A percentile compares a stretch with the other conserved stretches of the same genome.
Conservation (phyloP, 805 yeast genomes). For the Kodamaea leandrae region DNA sequence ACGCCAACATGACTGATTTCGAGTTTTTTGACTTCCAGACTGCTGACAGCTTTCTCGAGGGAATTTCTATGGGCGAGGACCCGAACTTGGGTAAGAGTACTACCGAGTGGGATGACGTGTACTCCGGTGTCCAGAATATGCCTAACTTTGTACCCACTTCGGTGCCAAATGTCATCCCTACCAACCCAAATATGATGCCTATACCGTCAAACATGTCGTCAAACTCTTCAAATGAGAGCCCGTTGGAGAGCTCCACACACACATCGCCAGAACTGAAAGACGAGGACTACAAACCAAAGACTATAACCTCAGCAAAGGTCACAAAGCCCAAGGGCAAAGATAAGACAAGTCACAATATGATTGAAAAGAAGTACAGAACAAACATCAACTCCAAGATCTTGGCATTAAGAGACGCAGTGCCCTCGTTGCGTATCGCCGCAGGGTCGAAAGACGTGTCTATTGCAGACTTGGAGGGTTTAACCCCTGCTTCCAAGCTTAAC, state of each 20-base stretch:
- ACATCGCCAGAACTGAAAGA: slow-evolving; percentile 22
- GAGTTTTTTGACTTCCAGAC: slow-evolving; percentile 24
- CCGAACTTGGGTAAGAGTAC: slow-evolving; percentile 14
- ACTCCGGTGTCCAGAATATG: slow-evolving; percentile 1
- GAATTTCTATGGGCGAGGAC: slow-evolving; percentile 22
- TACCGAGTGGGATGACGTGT: slow-evolving; percentile 8
- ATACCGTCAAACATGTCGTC: slow-evolving; percentile 14
- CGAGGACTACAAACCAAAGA: slow-evolving; percentile 8
- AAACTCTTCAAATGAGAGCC: slow-evolving; percentile 18
- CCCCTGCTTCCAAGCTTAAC: slow-evolving; percentile 73
- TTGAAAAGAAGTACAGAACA: slow-evolving; percentile 77
- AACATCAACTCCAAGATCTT: slow-evolving; percentile 70
- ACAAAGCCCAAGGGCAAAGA: slow-evolving; percentile 52
- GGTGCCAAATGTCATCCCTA: neutral
- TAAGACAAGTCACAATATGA: slow-evolving; percentile 70
- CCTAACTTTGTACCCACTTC: neutral
- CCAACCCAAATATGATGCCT: slow-evolving; percentile 16
- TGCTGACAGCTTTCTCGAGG: slow-evolving; percentile 29
- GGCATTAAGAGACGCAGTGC: slow-evolving; percentile 73
- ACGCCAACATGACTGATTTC: slow-evolving; percentile 14
- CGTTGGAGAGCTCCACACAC: slow-evolving; percentile 18
- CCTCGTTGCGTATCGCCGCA: slow-evolving; percentile 64
- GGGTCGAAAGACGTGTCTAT: slow-evolving; percentile 38
- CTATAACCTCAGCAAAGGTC: slow-evolving; percentile 17
- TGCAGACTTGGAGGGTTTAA: slow-evolving; percentile 64